A percentile compares a stretch with the other conserved stretches of the same genome.
Conservation (phyloP, 768 basidiomycete species). For the Collybiopsis confluens region DNA sequence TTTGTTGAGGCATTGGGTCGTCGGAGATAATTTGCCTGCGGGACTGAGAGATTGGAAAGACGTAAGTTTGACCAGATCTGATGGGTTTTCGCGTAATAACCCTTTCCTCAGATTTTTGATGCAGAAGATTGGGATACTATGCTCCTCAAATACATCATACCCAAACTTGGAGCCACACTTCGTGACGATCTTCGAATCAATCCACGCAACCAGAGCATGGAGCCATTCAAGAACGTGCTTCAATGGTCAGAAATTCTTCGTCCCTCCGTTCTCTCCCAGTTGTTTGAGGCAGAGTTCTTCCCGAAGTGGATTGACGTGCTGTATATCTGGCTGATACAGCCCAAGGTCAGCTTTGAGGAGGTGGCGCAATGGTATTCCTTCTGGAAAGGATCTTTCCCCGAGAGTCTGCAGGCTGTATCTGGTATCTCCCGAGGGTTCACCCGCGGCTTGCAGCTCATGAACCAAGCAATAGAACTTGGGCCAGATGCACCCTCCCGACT, state of each 20-base stretch:
- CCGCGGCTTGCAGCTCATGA: constrained; percentile 88
- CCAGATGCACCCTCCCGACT: constrained; percentile 66
- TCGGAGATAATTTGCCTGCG: constrained; percentile 67
- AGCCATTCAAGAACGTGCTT: constrained; percentile 71
- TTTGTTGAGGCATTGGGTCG: constrained; percentile 70
- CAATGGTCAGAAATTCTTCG: constrained; percentile 75
- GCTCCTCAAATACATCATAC: constrained; percentile 86
- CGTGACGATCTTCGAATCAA: constrained; percentile 88
- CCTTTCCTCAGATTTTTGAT: constrained; percentile 58
- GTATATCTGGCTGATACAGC: constrained; percentile 90
- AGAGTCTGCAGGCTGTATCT: constrained; percentile 57
- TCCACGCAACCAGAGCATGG: constrained; percentile 86
- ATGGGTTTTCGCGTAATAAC: not conserved
- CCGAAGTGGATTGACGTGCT: constrained; percentile 94
- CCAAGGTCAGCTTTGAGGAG: constrained; percentile 83
- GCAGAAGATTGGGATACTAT: constrained; percentile 85
- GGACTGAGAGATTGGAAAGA: constrained; percentile 81
- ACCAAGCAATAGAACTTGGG: constrained; percentile 86
- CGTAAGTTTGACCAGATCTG: constrained; percentile 35
- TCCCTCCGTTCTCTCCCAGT: constrained; percentile 70
- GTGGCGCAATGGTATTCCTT: constrained; percentile 90
- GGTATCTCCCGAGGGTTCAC: constrained; percentile 80
- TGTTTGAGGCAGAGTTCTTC: constrained; percentile 92
- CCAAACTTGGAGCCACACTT: constrained; percentile 79
- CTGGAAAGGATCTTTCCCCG: constrained; percentile 82